Percentiles rank a stretch among this genome's conserved stretches.
These are phyloP conservation scores for Lentinula aciculospora DNA, from an alignment of 768 basidiomycete species.

Conservation along the genomic window DNA sequence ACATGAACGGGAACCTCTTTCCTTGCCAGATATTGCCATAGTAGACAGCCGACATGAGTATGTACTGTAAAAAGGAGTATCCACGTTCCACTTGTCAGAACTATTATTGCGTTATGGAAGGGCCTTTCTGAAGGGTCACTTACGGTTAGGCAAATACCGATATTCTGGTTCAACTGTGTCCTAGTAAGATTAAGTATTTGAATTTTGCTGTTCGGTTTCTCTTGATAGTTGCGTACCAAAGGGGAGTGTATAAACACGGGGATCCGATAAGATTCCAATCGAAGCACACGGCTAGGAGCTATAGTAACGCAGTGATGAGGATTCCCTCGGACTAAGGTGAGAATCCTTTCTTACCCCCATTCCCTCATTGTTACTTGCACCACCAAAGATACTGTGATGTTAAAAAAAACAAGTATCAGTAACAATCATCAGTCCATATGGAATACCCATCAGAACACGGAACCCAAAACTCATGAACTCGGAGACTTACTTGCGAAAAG, in stretches of 20 bases:
- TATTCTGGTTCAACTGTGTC: constrained; percentile 17
- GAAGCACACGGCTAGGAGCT: constrained; percentile 21
- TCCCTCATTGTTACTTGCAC: constrained; percentile 31
- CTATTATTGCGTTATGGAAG: too few species aligned
- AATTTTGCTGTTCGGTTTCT: neutral
- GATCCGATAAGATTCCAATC: constrained; percentile 23
- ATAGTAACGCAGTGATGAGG: constrained; percentile 8
- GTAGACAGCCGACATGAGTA: constrained; percentile 16
- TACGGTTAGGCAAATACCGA: constrained; percentile 15
- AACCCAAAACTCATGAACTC: too few species aligned
- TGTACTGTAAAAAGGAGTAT: constrained; percentile 4
- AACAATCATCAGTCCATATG: neutral
- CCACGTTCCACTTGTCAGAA: neutral
- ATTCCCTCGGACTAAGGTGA: neutral
- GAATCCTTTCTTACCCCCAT: constrained; percentile 10
- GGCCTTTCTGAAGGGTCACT: neutral
- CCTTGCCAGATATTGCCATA: constrained; percentile 18
- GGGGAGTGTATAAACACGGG: constrained; percentile 1
- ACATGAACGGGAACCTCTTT: constrained; percentile 15
- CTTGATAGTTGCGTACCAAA: neutral
- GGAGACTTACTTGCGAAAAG: constrained; percentile 23
- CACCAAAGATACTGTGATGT: constrained; percentile 24
- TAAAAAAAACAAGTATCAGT: too few species aligned
- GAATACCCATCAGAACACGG: too few species aligned
- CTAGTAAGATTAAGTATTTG: neutral